A percentile compares a stretch with the other conserved stretches of the same genome.
Evolutionary conservation across 2,329 filamentous ascomycete species (phyloP).

Genomic region (Calonectria pseudoreteaudii): DNA sequence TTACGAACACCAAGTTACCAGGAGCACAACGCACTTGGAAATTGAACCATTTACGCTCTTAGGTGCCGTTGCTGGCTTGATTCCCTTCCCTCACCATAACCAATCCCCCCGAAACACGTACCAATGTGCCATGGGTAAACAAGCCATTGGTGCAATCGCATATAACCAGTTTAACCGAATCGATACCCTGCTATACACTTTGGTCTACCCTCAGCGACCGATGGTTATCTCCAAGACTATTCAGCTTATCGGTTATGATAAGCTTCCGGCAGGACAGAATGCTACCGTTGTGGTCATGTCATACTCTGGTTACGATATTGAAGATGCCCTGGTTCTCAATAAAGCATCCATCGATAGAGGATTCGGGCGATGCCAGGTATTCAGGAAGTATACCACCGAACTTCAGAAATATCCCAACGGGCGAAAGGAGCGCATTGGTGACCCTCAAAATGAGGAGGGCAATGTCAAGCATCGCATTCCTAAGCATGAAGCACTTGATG

Average conservation of each 20-base stretch:
- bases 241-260: slow-evolving; percentile 96
- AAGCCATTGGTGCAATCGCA: slow-evolving; percentile 97
- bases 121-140: slow-evolving; percentile 99
- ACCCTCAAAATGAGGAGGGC: slow-evolving; percentile 67
- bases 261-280: slow-evolving; percentile 95
- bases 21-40: slow-evolving; percentile 91
- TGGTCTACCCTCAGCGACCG: slow-evolving; percentile 97
- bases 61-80: slow-evolving; percentile 93
- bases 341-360: slow-evolving; percentile 95
- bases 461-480: slow-evolving; percentile 71
- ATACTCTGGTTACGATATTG: slow-evolving; percentile 98
- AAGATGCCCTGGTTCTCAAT: slow-evolving; percentile 96
- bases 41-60: slow-evolving; percentile 98
- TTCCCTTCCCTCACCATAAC: slow-evolving; percentile 98
- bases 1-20: slow-evolving; percentile 85
- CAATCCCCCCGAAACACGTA: slow-evolving; percentile 99
- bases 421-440: slow-evolving; percentile 74
- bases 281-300: slow-evolving; percentile 99
- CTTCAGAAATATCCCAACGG: slow-evolving; percentile 92
- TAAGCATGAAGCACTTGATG: slow-evolving; percentile 80
- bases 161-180: slow-evolving; percentile 98
- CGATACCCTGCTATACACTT: slow-evolving; percentile 93
- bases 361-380: slow-evolving; percentile 97
- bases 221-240: slow-evolving; percentile 99
- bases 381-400: slow-evolving; percentile 90